Evolutionary conservation across 768 basidiomycete genomes (phyloP).

Genomic region (Psilocybe cubensis): DNA sequence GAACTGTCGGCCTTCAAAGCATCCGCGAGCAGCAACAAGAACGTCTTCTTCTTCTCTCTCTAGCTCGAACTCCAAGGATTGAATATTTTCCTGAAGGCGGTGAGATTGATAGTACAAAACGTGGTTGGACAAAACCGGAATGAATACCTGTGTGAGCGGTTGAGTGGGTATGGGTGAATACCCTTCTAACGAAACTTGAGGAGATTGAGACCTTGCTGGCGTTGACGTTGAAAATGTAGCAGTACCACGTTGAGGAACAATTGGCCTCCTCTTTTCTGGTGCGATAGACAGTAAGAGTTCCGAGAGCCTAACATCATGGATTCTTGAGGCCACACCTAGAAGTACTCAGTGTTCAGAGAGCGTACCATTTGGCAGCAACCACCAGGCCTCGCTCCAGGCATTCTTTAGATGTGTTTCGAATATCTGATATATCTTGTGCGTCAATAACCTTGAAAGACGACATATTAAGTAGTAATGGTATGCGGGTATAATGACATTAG

Average conservation of each 20-base stretch:
- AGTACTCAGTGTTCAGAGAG: constrained; percentile 4
- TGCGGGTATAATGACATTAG: too few relatives aligned
- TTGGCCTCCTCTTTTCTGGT: constrained; percentile 36
- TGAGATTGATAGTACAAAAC: constrained; percentile 39
- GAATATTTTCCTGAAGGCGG: constrained; percentile 34
- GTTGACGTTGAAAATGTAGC: constrained; percentile 62
- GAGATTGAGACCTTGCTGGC: constrained; percentile 51
- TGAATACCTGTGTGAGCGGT: constrained; percentile 29
- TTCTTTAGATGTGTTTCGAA: constrained; percentile 68
- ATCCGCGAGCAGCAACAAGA: constrained; percentile 72
- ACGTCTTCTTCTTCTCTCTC: constrained; percentile 71
- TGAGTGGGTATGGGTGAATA: constrained; percentile 38
- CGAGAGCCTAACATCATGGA: constrained; percentile 59
- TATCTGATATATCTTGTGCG: constrained; percentile 45
- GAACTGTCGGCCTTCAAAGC: constrained; percentile 79
- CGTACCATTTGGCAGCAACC: constrained; percentile 79
- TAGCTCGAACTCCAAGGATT: constrained; percentile 44
- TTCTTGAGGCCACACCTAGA: constrained; percentile 10
- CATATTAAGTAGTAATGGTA: too few relatives aligned
- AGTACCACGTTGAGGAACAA: constrained; percentile 24
- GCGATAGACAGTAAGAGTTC: constrained; percentile 72
- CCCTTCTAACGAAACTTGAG: constrained; percentile 41
- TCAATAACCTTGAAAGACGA: constrained; percentile 38
- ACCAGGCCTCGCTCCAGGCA: constrained; percentile 74
- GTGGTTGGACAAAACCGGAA: constrained; percentile 32